phyloP scores from a whole-genome alignment of 2,329 filamentous ascomycete species.

The Colletotrichum falcatum region DNA sequence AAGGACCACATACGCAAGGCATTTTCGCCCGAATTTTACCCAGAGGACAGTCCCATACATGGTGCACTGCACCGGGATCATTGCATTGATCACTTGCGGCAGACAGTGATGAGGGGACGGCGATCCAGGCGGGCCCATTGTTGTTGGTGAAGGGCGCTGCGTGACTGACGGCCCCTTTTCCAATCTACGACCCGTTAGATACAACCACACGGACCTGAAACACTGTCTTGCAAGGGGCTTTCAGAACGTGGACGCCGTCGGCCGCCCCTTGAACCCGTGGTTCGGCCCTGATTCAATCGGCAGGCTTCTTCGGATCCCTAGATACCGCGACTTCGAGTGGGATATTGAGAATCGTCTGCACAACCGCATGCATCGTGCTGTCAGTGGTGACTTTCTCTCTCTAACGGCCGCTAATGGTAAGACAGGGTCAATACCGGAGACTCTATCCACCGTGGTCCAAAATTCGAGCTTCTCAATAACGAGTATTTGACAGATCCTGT shows the following conservation, averaged over 20 bases:
- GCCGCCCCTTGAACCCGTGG: not conserved
- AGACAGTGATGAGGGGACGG: not conserved
- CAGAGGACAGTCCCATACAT: no score
- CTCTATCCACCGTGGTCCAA: no score
- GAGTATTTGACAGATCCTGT: conserved; percentile 21
- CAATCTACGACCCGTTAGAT: conserved; percentile 34
- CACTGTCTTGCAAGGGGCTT: conserved; percentile 31
- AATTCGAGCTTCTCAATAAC: no score
- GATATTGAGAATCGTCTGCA: conserved; percentile 35
- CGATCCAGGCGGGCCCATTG: conserved; percentile 17
- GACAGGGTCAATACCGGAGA: no score
- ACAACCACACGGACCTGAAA: conserved; percentile 26
- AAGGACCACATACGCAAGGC: no score
- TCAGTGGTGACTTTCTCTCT: conserved; percentile 38
- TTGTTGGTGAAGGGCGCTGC: conserved; percentile 36
- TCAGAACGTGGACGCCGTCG: not conserved
- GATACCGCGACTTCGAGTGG: conserved; percentile 9
- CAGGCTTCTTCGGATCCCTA: not conserved
- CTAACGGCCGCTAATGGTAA: conserved; percentile 38
- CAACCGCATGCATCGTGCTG: conserved; percentile 24
- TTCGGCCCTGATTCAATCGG: not conserved
- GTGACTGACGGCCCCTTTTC: conserved; percentile 39
- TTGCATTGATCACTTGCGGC: no score
- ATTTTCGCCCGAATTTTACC: no score
- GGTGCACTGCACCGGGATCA: no score